Percentiles rank a stretch among this genome's conserved stretches.
Evolutionary conservation across 1,284 basidiomycete genomes (phyloP).

Genomic region (Coniferiporia sulphurascens): DNA sequence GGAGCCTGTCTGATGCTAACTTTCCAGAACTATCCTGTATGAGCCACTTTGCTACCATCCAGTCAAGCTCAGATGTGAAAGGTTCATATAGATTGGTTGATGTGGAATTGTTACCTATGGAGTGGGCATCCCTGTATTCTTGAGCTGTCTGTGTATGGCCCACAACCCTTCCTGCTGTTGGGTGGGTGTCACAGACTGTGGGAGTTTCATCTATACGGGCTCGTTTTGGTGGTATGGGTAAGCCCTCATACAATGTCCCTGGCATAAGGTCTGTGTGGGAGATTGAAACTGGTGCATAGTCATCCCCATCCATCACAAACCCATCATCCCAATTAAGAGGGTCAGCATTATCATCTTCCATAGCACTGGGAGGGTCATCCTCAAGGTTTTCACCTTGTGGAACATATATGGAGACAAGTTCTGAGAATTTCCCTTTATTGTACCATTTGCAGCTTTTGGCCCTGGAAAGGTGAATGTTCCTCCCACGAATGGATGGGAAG

Average conservation of each 20-base stretch:
- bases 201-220: not conserved
- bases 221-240: not conserved
- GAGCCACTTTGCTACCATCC: not conserved
- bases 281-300: not conserved
- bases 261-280: not conserved
- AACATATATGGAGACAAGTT: not conserved
- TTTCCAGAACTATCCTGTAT: not conserved
- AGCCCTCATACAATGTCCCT: too few relatives aligned
- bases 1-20: not conserved
- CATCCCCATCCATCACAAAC: not conserved
- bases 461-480: conserved; percentile 1
- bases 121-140: not conserved
- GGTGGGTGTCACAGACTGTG: not conserved
- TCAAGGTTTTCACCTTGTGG: not conserved
- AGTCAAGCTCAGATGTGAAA: conserved; percentile 1
- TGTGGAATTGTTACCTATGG: not conserved
- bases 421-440: conserved; percentile 3
- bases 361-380: not conserved
- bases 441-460: conserved; percentile 9
- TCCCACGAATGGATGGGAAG: conserved; percentile 2
- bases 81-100: not conserved
- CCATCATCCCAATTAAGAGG: not conserved
- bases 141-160: not conserved
- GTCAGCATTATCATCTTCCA: not conserved
- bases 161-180: not conserved